Base-by-base conservation (phyloP, 1,284 basidiomycete species). In the Ganoderma sinense region DNA sequence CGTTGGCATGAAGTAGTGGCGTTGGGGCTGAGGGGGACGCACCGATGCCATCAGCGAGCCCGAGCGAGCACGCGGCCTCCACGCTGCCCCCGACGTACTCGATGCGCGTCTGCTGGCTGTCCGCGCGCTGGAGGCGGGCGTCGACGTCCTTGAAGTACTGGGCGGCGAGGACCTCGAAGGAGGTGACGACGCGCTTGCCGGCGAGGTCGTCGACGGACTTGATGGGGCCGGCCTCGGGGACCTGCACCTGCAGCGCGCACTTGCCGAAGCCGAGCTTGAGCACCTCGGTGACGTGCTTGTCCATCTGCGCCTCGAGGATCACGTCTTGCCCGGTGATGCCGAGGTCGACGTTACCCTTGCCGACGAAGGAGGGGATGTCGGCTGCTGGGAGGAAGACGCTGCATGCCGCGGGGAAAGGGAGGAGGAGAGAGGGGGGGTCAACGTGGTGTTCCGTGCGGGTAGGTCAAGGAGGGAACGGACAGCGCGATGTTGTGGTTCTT, bases 341-440 rank as follows among this genome's bases (percentile, higher is more conserved):
- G 40, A 95, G 85, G 79, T 97, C 94, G 76, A 99, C 94, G 78
- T 98, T 96, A 67, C 97, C 97, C 81, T 98, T 96, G 39, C 96
- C 98, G 45, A 99, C 98, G 82, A 99, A 99, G 43, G 97, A 97
- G 14, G 97, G 97, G 73, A 99, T 99, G 79, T 99, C 98, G 10
- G 95, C 88, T 1, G 98, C 98, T 29, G 98, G 97, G 23, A 99
- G 92, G 83, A 99, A 99, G 40, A 99, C 94, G 26, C 97, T 97
- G 80, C 43, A 26, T 11, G 61, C 29, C 16, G 29, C 56, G 36
- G 7, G 36, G 36, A 7, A 7, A 7, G 33, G 33, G 7, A 33
- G 33, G 7, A 10, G 36, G 36, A 6, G 7, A 10, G 36, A 11
- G 8, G 69, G 69, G 68, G 74, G 66, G 43, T 63, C 40, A 73